A percentile compares a stretch with the other conserved stretches of the same genome.
These are phyloP conservation scores for Penicillium glabrum DNA, from an alignment of 2,329 filamentous ascomycete species.

Conservation along the genomic window DNA sequence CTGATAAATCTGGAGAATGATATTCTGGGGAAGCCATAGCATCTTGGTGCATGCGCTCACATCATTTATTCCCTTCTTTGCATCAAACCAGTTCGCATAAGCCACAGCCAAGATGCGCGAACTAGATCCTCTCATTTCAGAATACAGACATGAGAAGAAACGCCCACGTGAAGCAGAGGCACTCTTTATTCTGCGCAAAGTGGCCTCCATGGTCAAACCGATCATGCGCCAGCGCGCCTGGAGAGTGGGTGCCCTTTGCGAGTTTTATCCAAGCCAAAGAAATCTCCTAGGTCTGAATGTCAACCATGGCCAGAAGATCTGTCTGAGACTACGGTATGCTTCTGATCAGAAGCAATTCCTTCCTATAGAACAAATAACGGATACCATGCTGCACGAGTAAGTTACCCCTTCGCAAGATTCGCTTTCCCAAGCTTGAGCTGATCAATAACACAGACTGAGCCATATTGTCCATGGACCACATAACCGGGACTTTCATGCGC, in stretches of 20 bases:
- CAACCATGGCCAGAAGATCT: constrained; percentile 74
- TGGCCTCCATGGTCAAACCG: constrained; percentile 87
- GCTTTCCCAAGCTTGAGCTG: not conserved
- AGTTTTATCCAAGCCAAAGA: constrained; percentile 76
- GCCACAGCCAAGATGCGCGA: constrained; percentile 38
- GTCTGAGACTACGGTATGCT: constrained; percentile 75
- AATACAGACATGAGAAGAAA: constrained; percentile 55
- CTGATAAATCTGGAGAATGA: not conserved
- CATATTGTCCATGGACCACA: constrained; percentile 85
- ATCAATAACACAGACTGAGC: constrained; percentile 55
- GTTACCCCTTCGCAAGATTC: constrained; percentile 13
- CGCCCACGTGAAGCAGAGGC: constrained; percentile 53
- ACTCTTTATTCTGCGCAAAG: constrained; percentile 66
- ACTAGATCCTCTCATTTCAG: constrained; percentile 49
- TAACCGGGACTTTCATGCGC: constrained; percentile 74
- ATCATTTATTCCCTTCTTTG: not conserved
- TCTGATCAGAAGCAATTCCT: constrained; percentile 75
- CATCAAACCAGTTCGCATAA: not conserved
- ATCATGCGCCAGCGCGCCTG: constrained; percentile 87
- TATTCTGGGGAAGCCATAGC: not conserved
- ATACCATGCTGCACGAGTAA: constrained; percentile 89
- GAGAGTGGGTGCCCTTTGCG: constrained; percentile 74
- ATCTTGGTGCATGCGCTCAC: not conserved
- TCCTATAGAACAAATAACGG: constrained; percentile 74
- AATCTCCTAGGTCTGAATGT: constrained; percentile 81